Base-by-base conservation (phyloP, 768 basidiomycete genomes). In the Goffeauzyma gilvescens region DNA sequence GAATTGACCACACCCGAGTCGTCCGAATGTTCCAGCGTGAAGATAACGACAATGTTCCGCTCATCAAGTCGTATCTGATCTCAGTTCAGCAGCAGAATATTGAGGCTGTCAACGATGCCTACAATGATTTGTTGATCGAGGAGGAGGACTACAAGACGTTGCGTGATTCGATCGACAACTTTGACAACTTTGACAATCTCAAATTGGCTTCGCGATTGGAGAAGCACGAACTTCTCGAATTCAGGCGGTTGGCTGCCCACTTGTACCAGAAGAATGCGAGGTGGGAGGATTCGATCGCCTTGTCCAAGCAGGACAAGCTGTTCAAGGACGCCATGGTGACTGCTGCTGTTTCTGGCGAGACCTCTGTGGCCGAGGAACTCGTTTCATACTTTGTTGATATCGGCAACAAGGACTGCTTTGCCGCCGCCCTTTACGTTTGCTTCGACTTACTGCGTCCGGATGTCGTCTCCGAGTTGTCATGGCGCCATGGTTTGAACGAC, bases 121-220 rank as follows among this genome's bases (percentile, higher is more conserved):
- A 93, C 68, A 95, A 96, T 55, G 82, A 86, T 56, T 69, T 98
- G n/a, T 71, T 96, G 32, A 96, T 98, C 46, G 93, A 98, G 63
- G 93, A 98, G 63, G 93, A 98, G 66, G 90, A 98, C 60, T 85
- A 89, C 70, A 86, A 90, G 65, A 95, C 90, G 0, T 74, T 98
- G 6, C 81, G 90, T 7, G 93, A 93, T 63, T 89, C 85, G 8
- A 89, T 96, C 40, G 90, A 96, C 66, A 87, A 87, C 62, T 89
- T 93, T 58, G 87, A 95, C 66, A 95, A 93, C 66, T 98, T 93
- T 69, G 83, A 96, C 66, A 85, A 82, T 53, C 76, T 85, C 46
- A 72, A 68, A 23, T 75, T 98, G 24, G 89, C 90, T 1, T 73
- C 74, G 55, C 75, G 81, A 38, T 66, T 98, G 43, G 85, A 93